These are phyloP conservation scores for Colletotrichum lentis DNA, from an alignment of 2,329 filamentous ascomycete species.

Conservation along the genomic window DNA sequence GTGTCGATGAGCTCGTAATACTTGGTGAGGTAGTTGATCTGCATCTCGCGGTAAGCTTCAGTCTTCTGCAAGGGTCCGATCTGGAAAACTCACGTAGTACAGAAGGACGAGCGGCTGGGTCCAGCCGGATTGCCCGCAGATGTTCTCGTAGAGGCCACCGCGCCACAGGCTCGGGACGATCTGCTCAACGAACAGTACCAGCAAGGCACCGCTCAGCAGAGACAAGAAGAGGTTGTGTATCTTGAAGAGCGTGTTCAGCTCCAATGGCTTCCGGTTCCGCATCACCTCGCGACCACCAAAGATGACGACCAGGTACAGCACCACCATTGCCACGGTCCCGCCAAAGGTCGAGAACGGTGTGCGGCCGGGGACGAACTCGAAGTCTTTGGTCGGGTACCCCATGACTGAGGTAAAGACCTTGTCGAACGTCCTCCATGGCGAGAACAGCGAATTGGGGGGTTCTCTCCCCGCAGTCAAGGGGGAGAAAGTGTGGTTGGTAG, in stretches of 20 bases:
- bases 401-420: conserved; percentile 73
- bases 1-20: conserved; percentile 89
- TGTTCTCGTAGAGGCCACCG: conserved; percentile 79
- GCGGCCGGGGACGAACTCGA: conserved; percentile 74
- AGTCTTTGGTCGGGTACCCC: conserved; percentile 81
- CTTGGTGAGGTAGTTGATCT: conserved; percentile 93
- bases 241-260: conserved; percentile 82
- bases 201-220: conserved; percentile 73
- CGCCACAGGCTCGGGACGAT: conserved; percentile 76
- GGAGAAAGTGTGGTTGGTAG: conserved; percentile 59
- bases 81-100: conserved; percentile 75
- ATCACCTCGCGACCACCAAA: conserved; percentile 86
- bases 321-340: conserved; percentile 73
- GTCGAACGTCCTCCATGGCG: conserved; percentile 76
- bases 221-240: conserved; percentile 90
- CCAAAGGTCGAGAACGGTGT: conserved; percentile 85
- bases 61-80: background rate
- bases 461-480: conserved; percentile 65
- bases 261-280: conserved; percentile 77
- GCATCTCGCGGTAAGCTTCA: conserved; percentile 47
- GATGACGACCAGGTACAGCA: conserved; percentile 83
- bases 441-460: conserved; percentile 64
- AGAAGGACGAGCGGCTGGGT: conserved; percentile 82
- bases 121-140: conserved; percentile 80
- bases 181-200: conserved; percentile 83